phyloP scores from a whole-genome alignment of 2,329 filamentous ascomycete genomes.

The Beauveria rudraprayagi region DNA sequence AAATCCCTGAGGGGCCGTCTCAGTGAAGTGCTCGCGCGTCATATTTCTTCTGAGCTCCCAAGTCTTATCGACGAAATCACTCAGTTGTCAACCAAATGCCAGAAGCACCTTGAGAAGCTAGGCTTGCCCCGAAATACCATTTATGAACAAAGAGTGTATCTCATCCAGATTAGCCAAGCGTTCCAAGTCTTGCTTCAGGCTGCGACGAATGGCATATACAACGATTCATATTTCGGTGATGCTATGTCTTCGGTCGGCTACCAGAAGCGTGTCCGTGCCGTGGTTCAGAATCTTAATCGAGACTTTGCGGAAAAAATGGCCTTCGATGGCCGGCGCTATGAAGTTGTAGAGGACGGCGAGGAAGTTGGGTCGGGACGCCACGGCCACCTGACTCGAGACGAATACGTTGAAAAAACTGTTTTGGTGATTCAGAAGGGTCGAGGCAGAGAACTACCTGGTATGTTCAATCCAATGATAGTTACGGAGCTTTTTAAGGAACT shows the following conservation, averaged over 20 bases:
- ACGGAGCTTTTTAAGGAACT: constrained; percentile 53
- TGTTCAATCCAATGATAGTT: constrained; percentile 52
- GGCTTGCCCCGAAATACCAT: constrained; percentile 39
- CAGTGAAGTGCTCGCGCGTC: constrained; percentile 39
- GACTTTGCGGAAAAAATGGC: constrained; percentile 29
- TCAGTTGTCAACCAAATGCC: constrained; percentile 24
- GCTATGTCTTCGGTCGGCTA: constrained; percentile 25
- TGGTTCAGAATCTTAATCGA: constrained; percentile 41
- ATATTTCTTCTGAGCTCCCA: constrained; percentile 40
- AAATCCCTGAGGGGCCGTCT: constrained; percentile 38
- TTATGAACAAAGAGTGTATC: constrained; percentile 38
- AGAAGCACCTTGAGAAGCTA: constrained; percentile 33
- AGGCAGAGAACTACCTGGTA: constrained; percentile 50
- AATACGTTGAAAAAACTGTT: constrained; percentile 18
- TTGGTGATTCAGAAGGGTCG: constrained; percentile 20
- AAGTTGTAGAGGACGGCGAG: constrained; percentile 19
- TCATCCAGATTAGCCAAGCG: constrained; percentile 36
- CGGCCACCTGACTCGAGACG: constrained; percentile 9
- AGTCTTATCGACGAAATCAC: constrained; percentile 36
- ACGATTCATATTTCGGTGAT: constrained; percentile 40
- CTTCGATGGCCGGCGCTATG: constrained; percentile 34
- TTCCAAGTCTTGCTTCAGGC: constrained; percentile 37
- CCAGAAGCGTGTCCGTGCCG: constrained; percentile 41
- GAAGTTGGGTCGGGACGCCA: not conserved
- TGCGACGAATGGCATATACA: constrained; percentile 45